These are phyloP conservation scores for Tuctoria greenei DNA, from an alignment of 176 grass and related monocot genomes.

Conservation along the genomic window DNA sequence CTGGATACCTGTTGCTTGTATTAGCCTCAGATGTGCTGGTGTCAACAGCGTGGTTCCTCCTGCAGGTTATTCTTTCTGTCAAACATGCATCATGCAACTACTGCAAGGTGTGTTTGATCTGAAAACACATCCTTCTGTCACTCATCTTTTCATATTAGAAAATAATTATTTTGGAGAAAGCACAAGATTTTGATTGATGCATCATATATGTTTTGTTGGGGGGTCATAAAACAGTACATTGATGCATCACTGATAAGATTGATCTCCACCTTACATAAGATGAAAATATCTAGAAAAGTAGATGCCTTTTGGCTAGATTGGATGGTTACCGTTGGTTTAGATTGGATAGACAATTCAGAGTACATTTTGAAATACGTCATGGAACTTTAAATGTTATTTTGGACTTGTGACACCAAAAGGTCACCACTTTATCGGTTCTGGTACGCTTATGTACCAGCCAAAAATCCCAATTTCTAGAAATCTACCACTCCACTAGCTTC, in stretches of 20 bases:
- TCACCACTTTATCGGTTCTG: too few species aligned
- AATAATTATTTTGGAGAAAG: background rate
- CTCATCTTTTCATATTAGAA: constrained; percentile 8
- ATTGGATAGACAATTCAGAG: background rate
- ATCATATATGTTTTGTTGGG: background rate
- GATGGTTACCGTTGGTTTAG: constrained; percentile 2
- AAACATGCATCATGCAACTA: constrained; percentile 6
- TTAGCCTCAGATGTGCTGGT: constrained; percentile 18
- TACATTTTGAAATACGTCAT: constrained; percentile 11
- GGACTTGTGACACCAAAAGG: too few species aligned
- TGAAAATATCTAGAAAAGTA: background rate
- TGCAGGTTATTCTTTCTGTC: constrained; percentile 29
- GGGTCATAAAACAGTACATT: background rate
- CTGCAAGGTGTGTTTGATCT: constrained; percentile 30
- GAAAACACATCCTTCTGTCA: background rate
- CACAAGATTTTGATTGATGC: background rate
- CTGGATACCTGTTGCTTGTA: constrained; percentile 19
- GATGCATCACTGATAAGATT: background rate
- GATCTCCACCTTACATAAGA: background rate
- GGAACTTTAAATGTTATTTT: background rate
- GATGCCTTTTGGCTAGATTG: background rate
- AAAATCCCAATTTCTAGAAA: too few species aligned
- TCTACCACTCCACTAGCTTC: too few species aligned
- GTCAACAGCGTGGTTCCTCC: constrained; percentile 15
- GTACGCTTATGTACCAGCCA: too few species aligned